These are phyloP conservation scores for Sarcomyxa edulis DNA, from an alignment of 768 basidiomycete genomes.

Conservation along the genomic window DNA sequence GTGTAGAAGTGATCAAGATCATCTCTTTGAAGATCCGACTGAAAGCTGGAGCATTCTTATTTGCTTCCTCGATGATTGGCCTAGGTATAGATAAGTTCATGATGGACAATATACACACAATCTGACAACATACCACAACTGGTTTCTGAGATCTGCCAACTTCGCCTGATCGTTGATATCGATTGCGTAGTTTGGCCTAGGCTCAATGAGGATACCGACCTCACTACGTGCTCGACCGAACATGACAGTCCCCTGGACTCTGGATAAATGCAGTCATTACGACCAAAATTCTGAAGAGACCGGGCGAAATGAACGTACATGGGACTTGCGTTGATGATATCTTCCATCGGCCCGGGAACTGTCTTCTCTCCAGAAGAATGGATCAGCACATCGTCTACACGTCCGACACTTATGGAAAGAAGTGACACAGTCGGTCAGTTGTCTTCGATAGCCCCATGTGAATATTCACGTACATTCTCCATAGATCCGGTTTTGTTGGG, in stretches of 20 bases:
- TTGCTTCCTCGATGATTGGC: constrained; percentile 38
- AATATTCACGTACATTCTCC: constrained; percentile 34
- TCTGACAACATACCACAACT: constrained; percentile 26
- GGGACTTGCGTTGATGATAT: constrained; percentile 15
- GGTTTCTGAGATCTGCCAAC: constrained; percentile 25
- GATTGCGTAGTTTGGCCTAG: constrained; percentile 17
- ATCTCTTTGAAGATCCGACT: constrained; percentile 50
- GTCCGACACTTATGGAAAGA: constrained; percentile 24
- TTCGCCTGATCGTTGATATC: constrained; percentile 17
- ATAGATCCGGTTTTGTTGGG: constrained; percentile 35
- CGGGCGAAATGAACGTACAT: constrained; percentile 12
- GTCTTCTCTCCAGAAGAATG: constrained; percentile 26
- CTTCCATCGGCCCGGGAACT: constrained; percentile 24
- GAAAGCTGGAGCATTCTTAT: constrained; percentile 35
- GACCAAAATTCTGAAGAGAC: no score
- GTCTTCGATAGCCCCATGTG: no score
- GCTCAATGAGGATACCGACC: constrained; percentile 28
- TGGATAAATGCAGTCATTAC: constrained; percentile 8
- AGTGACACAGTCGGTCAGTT: constrained; percentile 8
- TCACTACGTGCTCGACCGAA: constrained; percentile 36
- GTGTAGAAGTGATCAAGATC: constrained; percentile 34
- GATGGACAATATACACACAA: background rate
- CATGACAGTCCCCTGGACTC: constrained; percentile 29
- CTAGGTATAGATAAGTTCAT: constrained; percentile 14
- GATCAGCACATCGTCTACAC: constrained; percentile 25